These are phyloP conservation scores for Fusarium phyllophilum DNA, from an alignment of 2,329 filamentous ascomycete genomes.

Conservation along the genomic window DNA sequence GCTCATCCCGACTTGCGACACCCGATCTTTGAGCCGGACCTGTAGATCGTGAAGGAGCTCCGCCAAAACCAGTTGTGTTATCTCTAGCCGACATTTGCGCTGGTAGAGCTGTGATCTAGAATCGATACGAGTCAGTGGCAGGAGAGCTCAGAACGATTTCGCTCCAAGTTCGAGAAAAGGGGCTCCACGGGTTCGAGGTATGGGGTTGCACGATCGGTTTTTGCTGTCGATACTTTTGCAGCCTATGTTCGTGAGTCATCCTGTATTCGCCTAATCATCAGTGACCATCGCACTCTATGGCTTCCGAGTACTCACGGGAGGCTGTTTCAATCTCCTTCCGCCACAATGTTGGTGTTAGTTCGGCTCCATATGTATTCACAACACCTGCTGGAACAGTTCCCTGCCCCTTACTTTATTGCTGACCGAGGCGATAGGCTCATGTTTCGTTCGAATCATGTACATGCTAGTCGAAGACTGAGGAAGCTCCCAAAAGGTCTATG, in stretches of 20 bases:
- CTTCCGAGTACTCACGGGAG: background rate
- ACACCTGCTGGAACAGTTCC: background rate
- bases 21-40: fast-evolving
- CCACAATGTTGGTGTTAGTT: too few species aligned
- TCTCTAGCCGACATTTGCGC: fast-evolving
- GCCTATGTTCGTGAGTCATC: background rate
- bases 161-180: background rate
- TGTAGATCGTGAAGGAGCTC: fast-evolving
- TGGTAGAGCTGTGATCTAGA: too few species aligned
- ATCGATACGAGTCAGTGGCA: background rate
- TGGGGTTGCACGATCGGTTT: background rate
- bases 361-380: background rate
- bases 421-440: fast-evolving
- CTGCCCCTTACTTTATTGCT: background rate
- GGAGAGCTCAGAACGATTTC: background rate
- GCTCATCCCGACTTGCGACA: too few species aligned
- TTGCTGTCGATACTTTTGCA: background rate
- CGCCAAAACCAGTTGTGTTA: fast-evolving
- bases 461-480: fast-evolving
- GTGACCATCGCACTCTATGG: fast-evolving
- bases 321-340: fast-evolving
- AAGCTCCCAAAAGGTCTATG: background rate
- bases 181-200: background rate
- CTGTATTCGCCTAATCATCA: fast-evolving
- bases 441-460: fast-evolving